These are phyloP conservation scores for Vaccinium darrowii DNA, from an alignment of 148 eudicot species.

Conservation along the genomic window DNA sequence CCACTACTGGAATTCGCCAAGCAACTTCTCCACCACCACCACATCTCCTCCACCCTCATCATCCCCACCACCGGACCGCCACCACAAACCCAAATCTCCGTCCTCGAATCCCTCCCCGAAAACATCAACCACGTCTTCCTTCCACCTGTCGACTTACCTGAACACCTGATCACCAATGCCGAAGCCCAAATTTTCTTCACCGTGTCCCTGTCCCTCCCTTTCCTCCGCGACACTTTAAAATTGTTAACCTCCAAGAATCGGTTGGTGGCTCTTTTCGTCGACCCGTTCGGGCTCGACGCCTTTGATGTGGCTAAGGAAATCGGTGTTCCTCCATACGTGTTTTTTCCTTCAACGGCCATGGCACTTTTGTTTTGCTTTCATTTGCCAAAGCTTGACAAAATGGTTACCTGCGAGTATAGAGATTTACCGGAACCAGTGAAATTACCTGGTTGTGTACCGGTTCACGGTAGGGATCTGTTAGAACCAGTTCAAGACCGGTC, in stretches of 20 bases:
- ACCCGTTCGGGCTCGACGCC: slow-evolving; percentile 14
- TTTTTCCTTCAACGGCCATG: slow-evolving; percentile 16
- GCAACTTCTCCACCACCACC: slow-evolving; percentile 22
- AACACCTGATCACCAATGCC: background rate
- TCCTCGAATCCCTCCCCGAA: slow-evolving; percentile 34
- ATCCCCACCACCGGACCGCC: slow-evolving; percentile 35
- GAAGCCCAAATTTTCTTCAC: background rate
- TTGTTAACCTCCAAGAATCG: background rate
- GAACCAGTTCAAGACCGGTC: slow-evolving; percentile 20
- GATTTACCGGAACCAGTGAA: slow-evolving; percentile 16
- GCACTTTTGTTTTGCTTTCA: background rate
- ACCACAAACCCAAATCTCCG: slow-evolving; percentile 25
- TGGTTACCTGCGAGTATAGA: slow-evolving; percentile 10
- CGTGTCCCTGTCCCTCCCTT: background rate
- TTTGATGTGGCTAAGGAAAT: slow-evolving; percentile 23
- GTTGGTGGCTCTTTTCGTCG: slow-evolving; percentile 16
- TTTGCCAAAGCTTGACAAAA: slow-evolving; percentile 20
- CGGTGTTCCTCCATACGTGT: slow-evolving; percentile 7
- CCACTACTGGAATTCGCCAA: slow-evolving; percentile 41
- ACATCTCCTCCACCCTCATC: slow-evolving; percentile 36
- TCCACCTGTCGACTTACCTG: background rate
- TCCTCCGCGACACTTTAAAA: slow-evolving; percentile 9
- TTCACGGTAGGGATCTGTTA: background rate
- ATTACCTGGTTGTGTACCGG: slow-evolving; percentile 17
- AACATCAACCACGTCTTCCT: slow-evolving; percentile 19